Evolutionary conservation across 2,329 filamentous ascomycete genomes (phyloP), one percentile per base, ranked within the genome.

Genomic region (Harringtonia aguacate): DNA sequence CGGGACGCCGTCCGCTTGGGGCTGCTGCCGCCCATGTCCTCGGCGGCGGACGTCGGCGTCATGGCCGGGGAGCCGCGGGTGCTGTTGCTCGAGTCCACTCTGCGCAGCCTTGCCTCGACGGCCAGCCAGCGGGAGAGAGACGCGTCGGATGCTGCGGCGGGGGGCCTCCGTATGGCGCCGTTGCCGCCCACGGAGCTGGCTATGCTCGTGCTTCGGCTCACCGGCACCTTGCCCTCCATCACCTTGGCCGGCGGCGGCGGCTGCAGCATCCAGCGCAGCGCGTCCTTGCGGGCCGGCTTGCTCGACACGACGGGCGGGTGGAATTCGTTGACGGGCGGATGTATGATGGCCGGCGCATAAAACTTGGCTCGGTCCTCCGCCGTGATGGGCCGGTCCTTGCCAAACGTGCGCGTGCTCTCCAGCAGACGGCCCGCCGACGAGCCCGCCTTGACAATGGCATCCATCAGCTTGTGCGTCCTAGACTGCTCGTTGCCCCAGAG

Each of bases 221-320:
- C 79, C 27, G 78, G 77, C 30, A 85, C 77, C 59, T 89, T 92
- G 52, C 88, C 89, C 51, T 84, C 84, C 89, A 95, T 95, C 47
- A 95, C 72, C 59, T 83, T 88, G 45, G 89, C 87, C 29, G 82
- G 77, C n/a, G 89, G 89, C 1, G 88, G 87, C 3, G 89, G 89
- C 57, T 94, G 86, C 41, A 94, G 68, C 88, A 95, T 95, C 89
- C 89, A 95, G 56, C 73, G 75, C 44, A 84, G 82, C 47, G 85
- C 86, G 44, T 79, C 78, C 56, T 69, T 78, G 58, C 76, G 79
- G 31, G 70, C 73, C 14, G 81, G 84, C 45, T 77, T 83, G 62
- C 79, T 86, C 60, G 77, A 86, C 48, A 92, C 84, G 41, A 94
- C 81, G 3, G 87, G 86, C 6, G 86, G 86, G 58, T 94, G 86